A percentile compares a stretch with the other conserved stretches of the same genome.
Conservation (phyloP, 805 yeast genomes). For the Cephaloascus albidus region DNA sequence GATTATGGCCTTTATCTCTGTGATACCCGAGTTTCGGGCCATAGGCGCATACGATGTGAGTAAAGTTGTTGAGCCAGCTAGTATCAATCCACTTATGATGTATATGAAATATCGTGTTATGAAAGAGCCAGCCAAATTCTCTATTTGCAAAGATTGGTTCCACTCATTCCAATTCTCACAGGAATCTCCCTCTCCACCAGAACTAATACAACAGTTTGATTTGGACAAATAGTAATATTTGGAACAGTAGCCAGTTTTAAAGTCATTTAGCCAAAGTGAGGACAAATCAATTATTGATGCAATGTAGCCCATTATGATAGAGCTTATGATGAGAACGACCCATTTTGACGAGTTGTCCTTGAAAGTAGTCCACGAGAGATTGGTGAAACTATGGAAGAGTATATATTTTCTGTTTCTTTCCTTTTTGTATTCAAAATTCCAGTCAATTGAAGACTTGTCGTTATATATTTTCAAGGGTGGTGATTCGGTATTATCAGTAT, state of each 20-base stretch:
- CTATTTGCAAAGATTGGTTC: conserved; percentile 15
- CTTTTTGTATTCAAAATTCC: conserved; percentile 35
- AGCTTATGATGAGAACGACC: conserved; percentile 34
- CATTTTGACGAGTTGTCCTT: conserved; percentile 23
- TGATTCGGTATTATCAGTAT: no score
- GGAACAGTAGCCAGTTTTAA: conserved; percentile 43
- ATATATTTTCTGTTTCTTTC: conserved; percentile 3
- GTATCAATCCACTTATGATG: conserved; percentile 1
- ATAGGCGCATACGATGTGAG: conserved; percentile 11
- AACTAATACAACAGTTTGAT: conserved; percentile 18
- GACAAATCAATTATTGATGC: conserved; percentile 40
- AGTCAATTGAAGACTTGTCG: conserved; percentile 37
- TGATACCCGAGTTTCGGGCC: conserved; percentile 53
- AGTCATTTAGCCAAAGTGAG: conserved; percentile 40
- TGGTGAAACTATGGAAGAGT: neutral
- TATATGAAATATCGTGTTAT: conserved; percentile 16
- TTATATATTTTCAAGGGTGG: conserved; percentile 15
- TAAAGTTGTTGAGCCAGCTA: neutral
- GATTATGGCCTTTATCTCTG: conserved; percentile 61
- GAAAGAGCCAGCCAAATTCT: conserved; percentile 15
- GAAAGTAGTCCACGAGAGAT: conserved; percentile 1
- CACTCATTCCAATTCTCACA: conserved; percentile 24
- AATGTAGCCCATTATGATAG: conserved; percentile 36
- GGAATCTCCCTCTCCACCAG: conserved; percentile 11
- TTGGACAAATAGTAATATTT: conserved; percentile 13